These are phyloP conservation scores for Podaxis sp. DNA, from an alignment of 768 basidiomycete genomes.

Conservation along the genomic window DNA sequence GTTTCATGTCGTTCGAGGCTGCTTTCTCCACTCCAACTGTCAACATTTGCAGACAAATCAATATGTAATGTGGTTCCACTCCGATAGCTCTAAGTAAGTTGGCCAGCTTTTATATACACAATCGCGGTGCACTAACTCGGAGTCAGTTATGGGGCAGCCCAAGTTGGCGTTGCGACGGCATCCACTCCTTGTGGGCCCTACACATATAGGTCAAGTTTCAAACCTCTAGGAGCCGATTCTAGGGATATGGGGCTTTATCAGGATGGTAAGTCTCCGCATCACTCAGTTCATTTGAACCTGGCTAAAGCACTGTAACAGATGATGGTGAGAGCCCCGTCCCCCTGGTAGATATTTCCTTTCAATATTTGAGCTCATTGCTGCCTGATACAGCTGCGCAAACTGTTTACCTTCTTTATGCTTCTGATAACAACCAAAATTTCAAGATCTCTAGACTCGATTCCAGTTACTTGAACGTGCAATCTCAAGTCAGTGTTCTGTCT, in stretches of 20 bases:
- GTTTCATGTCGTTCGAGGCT: constrained; percentile 1
- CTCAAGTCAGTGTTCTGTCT: constrained; percentile 42
- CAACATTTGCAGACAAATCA: constrained; percentile 42
- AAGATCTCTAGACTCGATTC: constrained; percentile 57
- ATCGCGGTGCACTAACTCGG: neutral
- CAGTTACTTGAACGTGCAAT: constrained; percentile 57
- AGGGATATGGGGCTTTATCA: constrained; percentile 58
- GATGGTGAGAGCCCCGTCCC: constrained; percentile 28
- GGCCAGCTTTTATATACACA: neutral
- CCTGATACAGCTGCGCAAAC: constrained; percentile 38
- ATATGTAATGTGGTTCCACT: constrained; percentile 75
- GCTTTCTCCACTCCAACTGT: neutral
- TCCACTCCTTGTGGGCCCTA: constrained; percentile 61
- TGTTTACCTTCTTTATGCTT: constrained; percentile 60
- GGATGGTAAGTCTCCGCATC: constrained; percentile 37
- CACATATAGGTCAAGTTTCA: constrained; percentile 51
- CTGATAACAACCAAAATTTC: constrained; percentile 69
- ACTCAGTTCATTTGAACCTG: neutral
- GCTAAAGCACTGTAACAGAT: constrained; percentile 26
- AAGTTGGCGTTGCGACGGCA: constrained; percentile 60
- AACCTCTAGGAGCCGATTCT: constrained; percentile 57
- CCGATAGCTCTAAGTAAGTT: constrained; percentile 54
- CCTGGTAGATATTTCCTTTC: neutral
- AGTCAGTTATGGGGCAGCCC: constrained; percentile 57
- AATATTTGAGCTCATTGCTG: neutral